These are phyloP conservation scores for Metschnikowia borealis DNA, from an alignment of 805 yeast genomes.

Conservation along the genomic window DNA sequence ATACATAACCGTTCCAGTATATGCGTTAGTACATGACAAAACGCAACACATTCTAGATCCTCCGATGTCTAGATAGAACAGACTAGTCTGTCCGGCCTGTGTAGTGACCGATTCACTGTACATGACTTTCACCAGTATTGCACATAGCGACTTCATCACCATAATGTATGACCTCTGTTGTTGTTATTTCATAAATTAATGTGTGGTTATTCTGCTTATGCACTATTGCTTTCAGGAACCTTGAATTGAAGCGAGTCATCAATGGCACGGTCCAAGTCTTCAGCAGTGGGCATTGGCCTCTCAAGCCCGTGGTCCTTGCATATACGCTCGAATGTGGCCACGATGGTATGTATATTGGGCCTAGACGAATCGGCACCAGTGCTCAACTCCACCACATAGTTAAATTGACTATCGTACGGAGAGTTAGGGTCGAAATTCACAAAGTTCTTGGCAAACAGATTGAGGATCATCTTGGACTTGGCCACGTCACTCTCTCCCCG, in stretches of 20 bases:
- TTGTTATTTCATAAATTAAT: no score
- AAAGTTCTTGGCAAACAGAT: constrained; percentile 66
- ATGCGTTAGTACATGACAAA: no score
- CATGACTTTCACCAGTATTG: no score
- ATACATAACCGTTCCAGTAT: no score
- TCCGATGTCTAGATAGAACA: no score
- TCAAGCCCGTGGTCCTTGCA: background rate
- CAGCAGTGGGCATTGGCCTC: background rate
- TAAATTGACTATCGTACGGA: constrained; percentile 67
- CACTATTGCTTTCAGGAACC: background rate
- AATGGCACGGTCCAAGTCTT: background rate
- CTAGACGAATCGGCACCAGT: constrained; percentile 23
- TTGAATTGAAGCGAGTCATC: background rate
- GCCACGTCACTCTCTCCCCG: constrained; percentile 47
- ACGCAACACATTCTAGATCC: no score
- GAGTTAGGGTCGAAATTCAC: constrained; percentile 48
- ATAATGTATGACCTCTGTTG: no score
- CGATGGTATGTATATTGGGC: constrained; percentile 11
- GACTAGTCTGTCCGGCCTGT: no score
- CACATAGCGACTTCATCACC: no score
- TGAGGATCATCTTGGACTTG: constrained; percentile 60
- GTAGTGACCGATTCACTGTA: no score
- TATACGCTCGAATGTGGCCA: background rate
- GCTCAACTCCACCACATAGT: constrained; percentile 55
- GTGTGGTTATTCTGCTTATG: no score